Conservation (phyloP, 306 rosid genomes). For the Hippophae gyantsensis region DNA sequence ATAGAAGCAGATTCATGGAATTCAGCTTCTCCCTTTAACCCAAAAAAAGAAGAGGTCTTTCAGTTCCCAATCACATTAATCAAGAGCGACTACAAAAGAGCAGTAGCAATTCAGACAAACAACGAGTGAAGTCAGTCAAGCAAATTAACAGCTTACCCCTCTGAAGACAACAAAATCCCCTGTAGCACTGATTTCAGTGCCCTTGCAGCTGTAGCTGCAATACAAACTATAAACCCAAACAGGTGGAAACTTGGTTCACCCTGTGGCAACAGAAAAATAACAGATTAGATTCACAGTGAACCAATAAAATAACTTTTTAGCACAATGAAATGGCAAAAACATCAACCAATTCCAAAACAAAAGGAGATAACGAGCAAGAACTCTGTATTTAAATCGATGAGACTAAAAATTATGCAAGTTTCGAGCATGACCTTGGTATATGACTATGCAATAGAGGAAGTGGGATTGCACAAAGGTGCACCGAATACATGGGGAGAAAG, state of each 20-base stretch:
- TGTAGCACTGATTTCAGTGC: constrained; percentile 92
- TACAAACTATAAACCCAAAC: constrained; percentile 83
- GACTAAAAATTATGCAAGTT: too few relatives aligned
- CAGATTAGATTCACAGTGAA: constrained; percentile 3
- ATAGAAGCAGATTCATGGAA: constrained; percentile 96
- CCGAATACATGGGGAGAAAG: constrained; percentile 2
- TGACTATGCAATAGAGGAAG: constrained; percentile 5
- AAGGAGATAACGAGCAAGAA: too few relatives aligned
- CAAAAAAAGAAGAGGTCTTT: constrained; percentile 15
- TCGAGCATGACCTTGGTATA: neutral
- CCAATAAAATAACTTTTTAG: neutral
- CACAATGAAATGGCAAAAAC: neutral
- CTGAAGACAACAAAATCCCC: constrained; percentile 94
- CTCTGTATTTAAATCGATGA: too few relatives aligned
- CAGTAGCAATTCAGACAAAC: neutral
- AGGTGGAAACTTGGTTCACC: constrained; percentile 99
- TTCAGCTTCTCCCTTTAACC: constrained; percentile 87
- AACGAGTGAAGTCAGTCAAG: neutral
- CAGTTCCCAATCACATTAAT: constrained; percentile 17
- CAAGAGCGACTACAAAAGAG: neutral
- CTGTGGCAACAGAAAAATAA: constrained; percentile 31
- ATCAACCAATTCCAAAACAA: neutral
- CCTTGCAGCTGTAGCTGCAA: constrained; percentile 97
- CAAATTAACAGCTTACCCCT: constrained; percentile 51
- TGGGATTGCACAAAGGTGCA: neutral